Conservation (phyloP, 768 basidiomycete genomes). For the Lactarius tabidus region DNA sequence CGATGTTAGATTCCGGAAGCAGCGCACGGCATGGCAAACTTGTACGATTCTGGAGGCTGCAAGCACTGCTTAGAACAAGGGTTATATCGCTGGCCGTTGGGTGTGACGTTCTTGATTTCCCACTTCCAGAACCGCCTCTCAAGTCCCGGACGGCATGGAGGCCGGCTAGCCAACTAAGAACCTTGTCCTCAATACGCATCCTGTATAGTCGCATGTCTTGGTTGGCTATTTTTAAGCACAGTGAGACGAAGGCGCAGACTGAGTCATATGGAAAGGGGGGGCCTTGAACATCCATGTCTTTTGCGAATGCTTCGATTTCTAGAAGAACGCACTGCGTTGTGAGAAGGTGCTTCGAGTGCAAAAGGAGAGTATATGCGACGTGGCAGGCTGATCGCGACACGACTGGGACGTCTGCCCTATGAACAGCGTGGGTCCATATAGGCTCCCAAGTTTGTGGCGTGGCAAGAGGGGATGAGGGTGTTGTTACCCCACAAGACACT, state of each 20-base stretch:
- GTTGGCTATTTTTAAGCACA: constrained; percentile 64
- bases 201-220: constrained; percentile 82
- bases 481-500: constrained; percentile 15
- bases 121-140: constrained; percentile 37
- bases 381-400: constrained; percentile 82
- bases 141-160: constrained; percentile 35
- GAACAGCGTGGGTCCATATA: constrained; percentile 79
- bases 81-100: constrained; percentile 60
- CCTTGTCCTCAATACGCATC: constrained; percentile 83
- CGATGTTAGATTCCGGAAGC: constrained; percentile 68
- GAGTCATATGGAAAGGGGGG: constrained; percentile 85
- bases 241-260: constrained; percentile 76
- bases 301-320: constrained; percentile 76
- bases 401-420: constrained; percentile 61
- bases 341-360: constrained; percentile 41
- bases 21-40: constrained; percentile 45
- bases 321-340: constrained; percentile 53
- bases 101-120: constrained; percentile 44
- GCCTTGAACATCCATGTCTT: constrained; percentile 87
- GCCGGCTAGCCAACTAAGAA: constrained; percentile 68
- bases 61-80: constrained; percentile 58
- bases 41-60: constrained; percentile 47
- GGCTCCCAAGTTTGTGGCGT: constrained; percentile 52
- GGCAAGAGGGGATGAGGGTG: constrained; percentile 5
- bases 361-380: constrained; percentile 52